Conservation (phyloP, 805 yeast genomes). For the Tetrapisispora phaffii region DNA sequence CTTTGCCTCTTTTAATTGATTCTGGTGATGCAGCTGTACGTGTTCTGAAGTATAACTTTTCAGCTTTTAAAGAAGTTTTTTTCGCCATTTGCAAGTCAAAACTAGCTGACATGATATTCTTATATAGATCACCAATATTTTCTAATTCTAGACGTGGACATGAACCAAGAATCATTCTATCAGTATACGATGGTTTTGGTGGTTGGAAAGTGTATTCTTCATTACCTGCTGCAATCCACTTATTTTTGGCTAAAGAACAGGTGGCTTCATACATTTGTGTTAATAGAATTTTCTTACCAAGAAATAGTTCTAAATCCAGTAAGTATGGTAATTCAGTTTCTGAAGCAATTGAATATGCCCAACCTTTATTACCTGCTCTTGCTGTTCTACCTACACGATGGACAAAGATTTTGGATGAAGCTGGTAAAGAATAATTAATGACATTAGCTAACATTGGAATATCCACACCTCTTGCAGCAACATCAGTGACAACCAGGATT, state of each 20-base stretch:
- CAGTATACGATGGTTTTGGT: conserved; percentile 61
- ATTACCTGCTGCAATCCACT: conserved; percentile 33
- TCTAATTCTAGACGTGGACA: conserved; percentile 69
- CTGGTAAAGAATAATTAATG: conserved; percentile 81
- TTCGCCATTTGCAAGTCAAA: conserved; percentile 57
- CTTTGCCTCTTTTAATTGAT: conserved; percentile 78
- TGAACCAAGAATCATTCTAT: conserved; percentile 73
- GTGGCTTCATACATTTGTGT: conserved; percentile 62
- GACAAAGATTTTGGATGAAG: conserved; percentile 84
- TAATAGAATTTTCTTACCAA: conserved; percentile 70
- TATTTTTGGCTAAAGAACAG: conserved; percentile 40
- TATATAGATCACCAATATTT: conserved; percentile 59
- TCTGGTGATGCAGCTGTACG: conserved; percentile 79
- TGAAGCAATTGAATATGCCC: conserved; percentile 87
- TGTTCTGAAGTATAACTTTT: conserved; percentile 74
- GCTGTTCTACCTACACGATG: conserved; percentile 99
- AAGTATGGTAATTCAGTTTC: conserved; percentile 85
- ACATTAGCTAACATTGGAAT: conserved; percentile 94
- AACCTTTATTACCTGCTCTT: conserved; percentile 95
- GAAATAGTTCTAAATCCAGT: conserved; percentile 78
- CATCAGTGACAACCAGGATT: conserved; percentile 93
- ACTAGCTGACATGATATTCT: conserved; percentile 47
- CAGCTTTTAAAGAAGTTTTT: conserved; percentile 78
- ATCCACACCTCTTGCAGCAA: conserved; percentile 98
- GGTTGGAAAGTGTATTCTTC: conserved; percentile 33